Percentiles rank a stretch among this genome's conserved stretches.
These are phyloP conservation scores for Striga asiatica DNA, from an alignment of 257 asterid species.

Conservation along the genomic window DNA sequence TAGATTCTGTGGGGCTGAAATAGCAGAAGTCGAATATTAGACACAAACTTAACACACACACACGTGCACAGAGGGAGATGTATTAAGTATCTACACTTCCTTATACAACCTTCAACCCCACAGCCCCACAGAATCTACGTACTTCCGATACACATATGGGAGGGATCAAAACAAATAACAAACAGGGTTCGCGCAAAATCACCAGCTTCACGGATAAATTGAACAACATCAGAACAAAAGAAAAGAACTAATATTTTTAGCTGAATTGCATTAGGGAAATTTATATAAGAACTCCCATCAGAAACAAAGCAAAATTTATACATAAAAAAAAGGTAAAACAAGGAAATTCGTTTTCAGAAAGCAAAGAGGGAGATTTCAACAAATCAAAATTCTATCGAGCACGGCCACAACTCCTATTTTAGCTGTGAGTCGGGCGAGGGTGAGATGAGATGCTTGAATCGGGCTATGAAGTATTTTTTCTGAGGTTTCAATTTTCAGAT, in stretches of 20 bases:
- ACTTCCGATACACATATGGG: conserved; percentile 4
- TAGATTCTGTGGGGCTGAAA: no score
- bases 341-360: background rate
- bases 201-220: conserved; percentile 26
- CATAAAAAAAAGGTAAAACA: background rate
- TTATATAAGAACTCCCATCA: background rate
- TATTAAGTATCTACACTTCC: background rate
- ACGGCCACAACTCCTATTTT: conserved; percentile 21
- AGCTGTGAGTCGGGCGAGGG: background rate
- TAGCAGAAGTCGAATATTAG: no score
- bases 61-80: background rate
- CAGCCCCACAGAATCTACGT: no score
- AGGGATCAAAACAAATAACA: conserved; percentile 17
- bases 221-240: background rate
- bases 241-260: background rate
- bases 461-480: no score
- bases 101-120: background rate
- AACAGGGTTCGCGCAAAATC: conserved; percentile 24
- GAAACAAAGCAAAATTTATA: background rate
- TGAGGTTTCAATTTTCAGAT: no score
- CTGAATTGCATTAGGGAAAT: conserved; percentile 14
- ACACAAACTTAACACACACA: background rate
- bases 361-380: background rate
- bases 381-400: background rate
- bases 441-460: no score